Conservation (phyloP, 2,329 filamentous ascomycete genomes). For the Fusarium anthophilum region DNA sequence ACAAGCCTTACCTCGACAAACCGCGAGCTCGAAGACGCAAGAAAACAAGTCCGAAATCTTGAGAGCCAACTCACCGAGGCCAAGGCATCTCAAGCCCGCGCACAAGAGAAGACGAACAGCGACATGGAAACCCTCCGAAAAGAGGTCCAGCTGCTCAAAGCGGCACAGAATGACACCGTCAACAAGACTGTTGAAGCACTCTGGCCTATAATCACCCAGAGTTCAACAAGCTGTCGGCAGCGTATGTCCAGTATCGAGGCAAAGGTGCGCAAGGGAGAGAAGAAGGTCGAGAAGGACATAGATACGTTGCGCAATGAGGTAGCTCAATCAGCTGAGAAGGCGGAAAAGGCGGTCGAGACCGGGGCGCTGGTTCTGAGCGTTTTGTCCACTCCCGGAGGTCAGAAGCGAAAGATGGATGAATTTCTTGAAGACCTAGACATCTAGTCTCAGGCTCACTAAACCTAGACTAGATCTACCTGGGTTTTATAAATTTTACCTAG, state of each 20-base stretch:
- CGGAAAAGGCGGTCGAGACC: background rate
- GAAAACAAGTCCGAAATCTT: fast-evolving
- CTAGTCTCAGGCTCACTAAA: background rate
- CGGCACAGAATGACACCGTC: fast-evolving
- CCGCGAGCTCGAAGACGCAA: fast-evolving
- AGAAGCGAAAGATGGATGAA: background rate
- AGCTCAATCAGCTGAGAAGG: background rate
- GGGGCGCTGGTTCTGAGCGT: background rate
- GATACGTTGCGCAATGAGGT: fast-evolving
- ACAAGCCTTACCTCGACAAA: fast-evolving
- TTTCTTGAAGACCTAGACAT: background rate
- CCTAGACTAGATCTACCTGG: too few species aligned
- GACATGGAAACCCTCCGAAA: background rate
- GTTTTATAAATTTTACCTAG: background rate
- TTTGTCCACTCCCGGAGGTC: fast-evolving
- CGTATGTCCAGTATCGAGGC: fast-evolving
- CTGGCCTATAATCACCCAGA: background rate
- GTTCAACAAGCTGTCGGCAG: background rate
- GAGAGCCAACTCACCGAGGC: fast-evolving
- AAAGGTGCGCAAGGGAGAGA: background rate
- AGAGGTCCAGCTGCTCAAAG: background rate
- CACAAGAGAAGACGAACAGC: fast-evolving
- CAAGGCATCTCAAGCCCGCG: background rate
- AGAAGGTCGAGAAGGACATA: background rate
- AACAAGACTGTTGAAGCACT: fast-evolving